Base-by-base conservation (phyloP, 352 stramenopile genomes). In the Elongisporangium prolatum region DNA sequence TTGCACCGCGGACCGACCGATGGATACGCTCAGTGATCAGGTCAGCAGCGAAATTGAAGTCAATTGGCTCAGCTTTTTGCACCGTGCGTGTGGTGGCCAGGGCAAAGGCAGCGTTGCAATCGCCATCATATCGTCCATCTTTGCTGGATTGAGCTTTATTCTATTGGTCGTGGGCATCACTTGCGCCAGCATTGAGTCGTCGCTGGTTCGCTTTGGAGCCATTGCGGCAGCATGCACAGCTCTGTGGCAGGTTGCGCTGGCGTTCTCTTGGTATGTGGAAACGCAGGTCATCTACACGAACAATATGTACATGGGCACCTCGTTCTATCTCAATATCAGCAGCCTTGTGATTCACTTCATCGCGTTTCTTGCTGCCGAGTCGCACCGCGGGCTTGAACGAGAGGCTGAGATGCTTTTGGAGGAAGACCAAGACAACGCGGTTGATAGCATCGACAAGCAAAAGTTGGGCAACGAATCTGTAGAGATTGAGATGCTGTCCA, bases 291-390 rank as follows among this genome's bases (percentile, higher is more conserved):
- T 86, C 40, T 56, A 69, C n/a, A 60, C 59, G 6, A 50, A 65
- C 34, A 21, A 54, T 6, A 69, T 75, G 18, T 28, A 61, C 51
- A 80, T 82, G 21, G 75, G 68, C 0, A 78, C 62, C 16, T 77
- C 71, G 0, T 86, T 85, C 20, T 85, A 88, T 22, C 67, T 88
- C 16, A 65, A 64, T n/a, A 56, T 70, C 22, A 50, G 67, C 20
- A 76, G 73, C 54, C 59, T 75, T 22, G 10, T 64, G 14, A 55
- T 72, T 6, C 64, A 80, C 34, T 20, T 56, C 2, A 17, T 75
- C 21, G 65, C 65, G 16, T 81, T 66, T 21, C 1, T 75, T 4
- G 60, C 72, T 21, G 65, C 66, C 0, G 65, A 72, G 50, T 75
- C 65, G 38, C 75, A 88, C 16, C 55, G 69, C 9, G 49, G 57